phyloP scores from a whole-genome alignment of 2,329 filamentous ascomycete species.

The Aspergillus udagawae region DNA sequence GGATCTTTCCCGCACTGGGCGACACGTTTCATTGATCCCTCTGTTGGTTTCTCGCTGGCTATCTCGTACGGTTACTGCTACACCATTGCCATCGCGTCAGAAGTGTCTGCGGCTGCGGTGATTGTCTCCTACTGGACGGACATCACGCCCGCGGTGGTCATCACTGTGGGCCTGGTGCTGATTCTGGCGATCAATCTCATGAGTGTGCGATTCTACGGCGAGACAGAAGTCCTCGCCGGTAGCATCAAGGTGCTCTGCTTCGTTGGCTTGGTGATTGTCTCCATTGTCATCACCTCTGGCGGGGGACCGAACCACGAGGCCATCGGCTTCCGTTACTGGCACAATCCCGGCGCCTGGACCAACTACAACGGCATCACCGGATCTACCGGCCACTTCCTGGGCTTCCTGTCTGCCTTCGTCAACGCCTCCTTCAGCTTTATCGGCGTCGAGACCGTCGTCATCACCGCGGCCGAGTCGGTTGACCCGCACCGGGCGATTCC shows the following conservation, averaged over 20 bases:
- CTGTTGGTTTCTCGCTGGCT: conserved; percentile 86
- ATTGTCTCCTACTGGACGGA: conserved; percentile 74
- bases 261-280: conserved; percentile 25
- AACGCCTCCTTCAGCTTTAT: conserved; percentile 41
- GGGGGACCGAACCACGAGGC: conserved; percentile 28
- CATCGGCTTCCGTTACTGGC: conserved; percentile 34
- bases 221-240: conserved; percentile 29
- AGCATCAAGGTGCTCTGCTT: conserved; percentile 31
- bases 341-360: conserved; percentile 30
- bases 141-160: conserved; percentile 68
- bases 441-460: conserved; percentile 39
- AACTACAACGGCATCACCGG: conserved; percentile 29
- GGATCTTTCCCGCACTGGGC: conserved; percentile 90
- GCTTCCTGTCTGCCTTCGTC: conserved; percentile 37
- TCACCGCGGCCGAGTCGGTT: conserved; percentile 39
- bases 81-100: conserved; percentile 73
- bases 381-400: conserved; percentile 31
- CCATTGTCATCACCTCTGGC: conserved; percentile 32
- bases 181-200: conserved; percentile 30
- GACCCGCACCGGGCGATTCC: conserved; percentile 39
- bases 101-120: conserved; percentile 80
- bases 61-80: conserved; percentile 71
- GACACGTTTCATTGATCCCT: conserved; percentile 83
- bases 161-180: conserved; percentile 40
- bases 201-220: conserved; percentile 31